A percentile compares a stretch with the other conserved stretches of the same genome.
These are phyloP conservation scores for Pterocarpus santalinus DNA, from an alignment of 306 rosid species.

Conservation along the genomic window DNA sequence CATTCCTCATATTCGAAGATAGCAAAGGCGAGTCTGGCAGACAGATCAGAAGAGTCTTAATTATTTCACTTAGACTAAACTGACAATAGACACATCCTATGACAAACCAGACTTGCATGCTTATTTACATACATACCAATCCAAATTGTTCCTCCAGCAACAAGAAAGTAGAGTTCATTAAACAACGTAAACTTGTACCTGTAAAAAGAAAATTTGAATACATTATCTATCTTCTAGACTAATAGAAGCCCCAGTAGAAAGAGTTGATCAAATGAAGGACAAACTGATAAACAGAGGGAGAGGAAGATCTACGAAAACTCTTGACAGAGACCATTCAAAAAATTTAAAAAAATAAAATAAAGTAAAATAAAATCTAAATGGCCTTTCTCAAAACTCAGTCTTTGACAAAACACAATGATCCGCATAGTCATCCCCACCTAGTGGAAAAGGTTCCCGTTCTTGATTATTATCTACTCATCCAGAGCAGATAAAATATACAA, in stretches of 20 bases:
- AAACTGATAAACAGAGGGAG: conserved; percentile 11
- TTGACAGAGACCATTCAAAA: conserved; percentile 11
- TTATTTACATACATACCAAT: conserved; percentile 71
- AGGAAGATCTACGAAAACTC: conserved; percentile 29
- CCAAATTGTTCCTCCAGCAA: conserved; percentile 99
- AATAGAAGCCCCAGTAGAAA: conserved; percentile 11
- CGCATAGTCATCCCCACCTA: not conserved
- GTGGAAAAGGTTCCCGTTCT: not conserved
- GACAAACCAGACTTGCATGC: conserved; percentile 32
- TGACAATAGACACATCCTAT: conserved; percentile 13
- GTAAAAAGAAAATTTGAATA: conserved; percentile 48
- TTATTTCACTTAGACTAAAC: conserved; percentile 21
- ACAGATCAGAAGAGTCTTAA: conserved; percentile 44
- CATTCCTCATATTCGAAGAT: conserved; percentile 50
- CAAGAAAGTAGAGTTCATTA: conserved; percentile 97
- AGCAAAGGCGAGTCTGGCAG: conserved; percentile 69
- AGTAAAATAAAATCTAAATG: not conserved
- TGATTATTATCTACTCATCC: not conserved
- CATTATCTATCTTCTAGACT: conserved; percentile 18
- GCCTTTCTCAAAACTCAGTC: not conserved
- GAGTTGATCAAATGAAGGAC: conserved; percentile 12
- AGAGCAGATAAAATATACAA: too few relatives aligned
- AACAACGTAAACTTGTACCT: conserved; percentile 97
- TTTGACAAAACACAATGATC: conserved; percentile 8
- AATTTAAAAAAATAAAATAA: not conserved